Conservation (phyloP, 2,329 filamentous ascomycete species). For the Colletotrichum gloeosporioides region DNA sequence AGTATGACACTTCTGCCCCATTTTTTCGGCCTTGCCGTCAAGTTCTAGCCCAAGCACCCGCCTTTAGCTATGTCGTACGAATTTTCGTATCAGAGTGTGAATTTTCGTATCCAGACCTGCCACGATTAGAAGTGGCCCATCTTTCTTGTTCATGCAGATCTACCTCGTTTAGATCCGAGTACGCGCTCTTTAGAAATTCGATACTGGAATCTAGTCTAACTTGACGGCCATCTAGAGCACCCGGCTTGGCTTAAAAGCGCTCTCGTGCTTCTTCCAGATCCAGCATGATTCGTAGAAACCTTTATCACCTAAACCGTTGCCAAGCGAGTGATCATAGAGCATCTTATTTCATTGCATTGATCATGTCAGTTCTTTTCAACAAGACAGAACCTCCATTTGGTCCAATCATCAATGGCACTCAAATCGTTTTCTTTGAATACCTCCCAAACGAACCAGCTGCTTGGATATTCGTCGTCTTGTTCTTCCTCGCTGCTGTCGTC, state of each 20-base stretch:
- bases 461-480: not conserved
- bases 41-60: not conserved
- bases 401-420: not conserved
- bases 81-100: not conserved
- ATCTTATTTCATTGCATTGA: not conserved
- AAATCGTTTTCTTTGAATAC: not conserved
- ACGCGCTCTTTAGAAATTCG: not conserved
- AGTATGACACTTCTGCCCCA: not conserved
- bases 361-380: not conserved
- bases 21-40: not conserved
- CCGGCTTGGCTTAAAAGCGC: not conserved
- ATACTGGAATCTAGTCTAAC: not conserved
- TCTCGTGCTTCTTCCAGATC: not conserved
- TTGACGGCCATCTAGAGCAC: not conserved
- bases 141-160: not conserved
- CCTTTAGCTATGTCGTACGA: not conserved
- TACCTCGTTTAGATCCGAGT: not conserved
- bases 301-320: not conserved
- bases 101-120: not conserved
- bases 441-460: not conserved
- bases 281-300: not conserved
- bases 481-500: not conserved
- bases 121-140: not conserved
- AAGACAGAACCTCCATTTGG: not conserved
- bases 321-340: not conserved